Evolutionary conservation across 2,329 filamentous ascomycete species (phyloP).

Genomic region (Penicillium polonicum): DNA sequence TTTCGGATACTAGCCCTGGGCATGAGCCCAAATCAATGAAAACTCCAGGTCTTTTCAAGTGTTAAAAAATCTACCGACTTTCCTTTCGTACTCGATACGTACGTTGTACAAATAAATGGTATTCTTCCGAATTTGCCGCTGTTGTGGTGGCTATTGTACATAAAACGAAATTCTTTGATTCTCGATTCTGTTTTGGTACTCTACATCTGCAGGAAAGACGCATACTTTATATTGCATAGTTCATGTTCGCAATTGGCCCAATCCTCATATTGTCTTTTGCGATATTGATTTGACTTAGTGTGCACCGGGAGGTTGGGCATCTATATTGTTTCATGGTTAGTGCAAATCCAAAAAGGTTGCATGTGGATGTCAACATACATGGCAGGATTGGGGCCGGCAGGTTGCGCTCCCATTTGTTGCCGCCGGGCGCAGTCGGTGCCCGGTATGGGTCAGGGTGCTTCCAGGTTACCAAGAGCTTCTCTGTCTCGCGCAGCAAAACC

Average conservation of each 20-base stretch:
- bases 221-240: neutral
- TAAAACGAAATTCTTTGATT: neutral
- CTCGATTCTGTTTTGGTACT: neutral
- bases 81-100: neutral
- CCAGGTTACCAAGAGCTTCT: slow-evolving; percentile 85
- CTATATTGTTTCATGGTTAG: slow-evolving; percentile 14
- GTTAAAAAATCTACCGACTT: neutral
- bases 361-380: slow-evolving; percentile 58
- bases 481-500: slow-evolving; percentile 82
- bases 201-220: neutral
- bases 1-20: slow-evolving; percentile 23
- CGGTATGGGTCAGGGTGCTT: slow-evolving; percentile 96
- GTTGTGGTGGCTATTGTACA: neutral
- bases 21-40: slow-evolving; percentile 27
- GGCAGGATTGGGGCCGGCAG: slow-evolving; percentile 75
- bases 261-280: neutral
- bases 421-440: slow-evolving; percentile 87
- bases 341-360: neutral
- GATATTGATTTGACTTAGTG: slow-evolving; percentile 19
- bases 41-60: slow-evolving; percentile 22
- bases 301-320: slow-evolving; percentile 26
- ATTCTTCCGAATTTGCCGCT: too few species aligned
- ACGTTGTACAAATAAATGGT: neutral
- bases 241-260: neutral
- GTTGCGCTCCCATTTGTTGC: slow-evolving; percentile 96